Evolutionary conservation across 2,329 filamentous ascomycete genomes (phyloP), one percentile per base, ranked within the genome.

Genomic region (Botryotinia convoluta): DNA sequence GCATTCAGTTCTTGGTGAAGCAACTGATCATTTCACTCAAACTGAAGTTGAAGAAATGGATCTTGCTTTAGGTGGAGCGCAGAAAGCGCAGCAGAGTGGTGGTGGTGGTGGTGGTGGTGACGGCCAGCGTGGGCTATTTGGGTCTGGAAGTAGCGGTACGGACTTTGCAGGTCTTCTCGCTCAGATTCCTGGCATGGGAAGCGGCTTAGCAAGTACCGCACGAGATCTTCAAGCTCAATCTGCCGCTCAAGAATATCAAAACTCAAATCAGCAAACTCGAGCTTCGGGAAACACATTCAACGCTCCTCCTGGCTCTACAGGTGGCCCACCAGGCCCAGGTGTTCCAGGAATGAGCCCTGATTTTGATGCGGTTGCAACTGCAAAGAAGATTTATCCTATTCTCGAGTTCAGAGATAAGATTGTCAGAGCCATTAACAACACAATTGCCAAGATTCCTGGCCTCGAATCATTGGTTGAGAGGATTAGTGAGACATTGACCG

Each of bases 321-420:
- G 81, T n/a, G 82, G 81, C 26, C 82, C 82, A 65, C 83, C 84
- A 61, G 84, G 85, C 63, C 84, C 83, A 76, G 83, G 89, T 22
- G 89, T 94, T 16, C 92, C 92, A 32, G 93, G 92, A 9, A 93
- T 95, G 86, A 92, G 89, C 78, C 86, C 89, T 22, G 86, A 87
- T 79, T 93, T 97, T 74, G 95, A 98, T 79, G 91, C 93, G 0
- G 88, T 93, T 77, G 91, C 93, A 82, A 92, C 91, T 0, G 88
- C 92, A 22, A 85, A 87, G 57, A 90, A 97, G 83, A 98, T 99
- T 77, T 98, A 98, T 79, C 96, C 96, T 0, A 97, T 99, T 74
- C 87, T 99, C 0, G 88, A 93, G 74, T 99, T 98, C 86, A 89
- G 95, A 74, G 96, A 99, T 85, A 96, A 92, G 79, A 94, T 99